phyloP scores from a whole-genome alignment of 2,329 filamentous ascomycete genomes.

The Talaromyces sp. region DNA sequence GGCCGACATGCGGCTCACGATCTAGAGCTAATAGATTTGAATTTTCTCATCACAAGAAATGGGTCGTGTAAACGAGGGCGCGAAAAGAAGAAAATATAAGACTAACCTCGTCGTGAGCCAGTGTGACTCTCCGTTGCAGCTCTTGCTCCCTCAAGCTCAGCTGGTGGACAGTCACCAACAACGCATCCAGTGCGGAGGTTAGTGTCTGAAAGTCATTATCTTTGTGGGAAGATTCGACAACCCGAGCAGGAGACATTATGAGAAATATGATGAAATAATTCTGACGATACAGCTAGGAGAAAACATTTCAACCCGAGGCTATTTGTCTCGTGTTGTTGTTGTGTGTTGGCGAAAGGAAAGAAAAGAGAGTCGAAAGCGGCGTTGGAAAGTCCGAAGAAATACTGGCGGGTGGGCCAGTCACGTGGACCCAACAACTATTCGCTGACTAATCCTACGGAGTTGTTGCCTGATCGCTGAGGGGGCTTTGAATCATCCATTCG shows the following conservation, averaged over 20 bases:
- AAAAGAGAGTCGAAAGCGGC: not conserved
- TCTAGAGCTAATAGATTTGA: slow-evolving; percentile 68
- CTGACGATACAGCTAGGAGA: not conserved
- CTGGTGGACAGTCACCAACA: slow-evolving; percentile 37
- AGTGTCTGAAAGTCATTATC: slow-evolving; percentile 34
- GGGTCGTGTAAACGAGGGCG: slow-evolving; percentile 11
- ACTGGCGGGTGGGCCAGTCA: not conserved
- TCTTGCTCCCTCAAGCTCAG: slow-evolving; percentile 36
- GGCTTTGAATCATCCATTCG: not conserved
- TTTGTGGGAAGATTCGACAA: slow-evolving; percentile 27
- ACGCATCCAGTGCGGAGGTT: slow-evolving; percentile 38
- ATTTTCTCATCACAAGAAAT: slow-evolving; percentile 46
- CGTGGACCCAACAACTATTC: not conserved
- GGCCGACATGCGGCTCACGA: slow-evolving; percentile 61
- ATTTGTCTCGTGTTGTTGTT: slow-evolving; percentile 1
- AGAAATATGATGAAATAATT: not conserved
- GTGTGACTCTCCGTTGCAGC: slow-evolving; percentile 33
- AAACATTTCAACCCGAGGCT: not conserved
- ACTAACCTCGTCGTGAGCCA: slow-evolving; percentile 39
- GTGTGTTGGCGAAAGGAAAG: not conserved
- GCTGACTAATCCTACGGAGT: not conserved
- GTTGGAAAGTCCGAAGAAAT: slow-evolving; percentile 1
- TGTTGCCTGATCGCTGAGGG: no score
- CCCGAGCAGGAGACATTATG: slow-evolving; percentile 31
- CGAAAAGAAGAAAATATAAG: slow-evolving; percentile 3